A percentile compares a stretch with the other conserved stretches of the same genome.
Evolutionary conservation across 2,329 filamentous ascomycete species (phyloP).

Genomic region (Colletotrichum gloeosporioides): DNA sequence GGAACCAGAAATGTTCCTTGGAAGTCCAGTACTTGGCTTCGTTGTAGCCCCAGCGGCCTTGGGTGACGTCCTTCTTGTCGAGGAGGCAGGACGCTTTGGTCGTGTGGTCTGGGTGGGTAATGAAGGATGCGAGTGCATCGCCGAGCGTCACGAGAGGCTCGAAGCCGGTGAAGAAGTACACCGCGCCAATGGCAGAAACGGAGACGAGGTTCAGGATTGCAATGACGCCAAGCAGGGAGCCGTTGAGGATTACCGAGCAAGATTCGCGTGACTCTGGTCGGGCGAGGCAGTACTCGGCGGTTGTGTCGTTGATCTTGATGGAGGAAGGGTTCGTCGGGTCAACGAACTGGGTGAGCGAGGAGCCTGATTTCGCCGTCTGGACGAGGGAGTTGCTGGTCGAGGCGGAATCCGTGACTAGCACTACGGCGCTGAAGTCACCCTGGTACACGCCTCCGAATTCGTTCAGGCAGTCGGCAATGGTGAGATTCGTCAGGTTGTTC

Average conservation of each 20-base stretch:
- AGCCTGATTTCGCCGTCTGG: conserved; percentile 33
- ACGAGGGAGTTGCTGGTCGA: conserved; percentile 35
- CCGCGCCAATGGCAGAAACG: conserved; percentile 34
- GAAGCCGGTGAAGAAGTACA: conserved; percentile 36
- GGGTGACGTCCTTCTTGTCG: conserved; percentile 49
- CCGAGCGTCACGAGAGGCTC: conserved; percentile 54
- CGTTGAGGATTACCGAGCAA: conserved; percentile 49
- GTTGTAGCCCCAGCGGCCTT: conserved; percentile 46
- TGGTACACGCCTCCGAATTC: conserved; percentile 37
- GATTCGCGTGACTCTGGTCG: conserved; percentile 24
- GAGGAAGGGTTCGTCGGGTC: conserved; percentile 5
- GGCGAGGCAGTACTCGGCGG: conserved; percentile 15
- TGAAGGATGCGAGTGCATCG: conserved; percentile 56
- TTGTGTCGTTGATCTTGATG: conserved; percentile 26
- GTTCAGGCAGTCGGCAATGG: conserved; percentile 33
- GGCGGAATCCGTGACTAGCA: conserved; percentile 35
- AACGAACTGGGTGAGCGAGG: conserved; percentile 22
- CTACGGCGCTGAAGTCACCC: conserved; percentile 35
- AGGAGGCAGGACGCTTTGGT: conserved; percentile 51
- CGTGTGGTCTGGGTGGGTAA: conserved; percentile 47
- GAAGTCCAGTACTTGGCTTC: conserved; percentile 50
- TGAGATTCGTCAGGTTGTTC: conserved; percentile 34
- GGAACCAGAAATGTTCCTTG: conserved; percentile 48
- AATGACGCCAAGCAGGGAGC: conserved; percentile 45
- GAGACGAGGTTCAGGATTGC: conserved; percentile 47